These are phyloP conservation scores for Rugonectria rugulosa DNA, from an alignment of 2,329 filamentous ascomycete species.

Conservation along the genomic window DNA sequence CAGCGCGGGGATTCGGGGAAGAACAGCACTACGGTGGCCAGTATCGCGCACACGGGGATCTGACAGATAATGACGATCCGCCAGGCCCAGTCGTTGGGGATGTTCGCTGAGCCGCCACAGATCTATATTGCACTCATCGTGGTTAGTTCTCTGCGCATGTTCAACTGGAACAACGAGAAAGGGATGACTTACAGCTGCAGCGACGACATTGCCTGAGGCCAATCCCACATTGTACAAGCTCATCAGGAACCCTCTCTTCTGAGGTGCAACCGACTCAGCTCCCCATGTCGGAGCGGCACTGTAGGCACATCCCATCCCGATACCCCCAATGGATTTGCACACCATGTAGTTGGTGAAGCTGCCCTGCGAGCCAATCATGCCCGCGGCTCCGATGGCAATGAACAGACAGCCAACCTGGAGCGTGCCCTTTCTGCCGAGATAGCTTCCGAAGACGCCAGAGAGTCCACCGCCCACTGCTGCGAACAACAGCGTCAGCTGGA, in stretches of 20 bases:
- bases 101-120: neutral
- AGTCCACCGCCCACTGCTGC: too few relatives aligned
- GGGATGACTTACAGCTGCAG: too few relatives aligned
- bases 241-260: slow-evolving; percentile 3
- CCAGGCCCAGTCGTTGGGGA: slow-evolving; percentile 6
- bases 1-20: slow-evolving; percentile 13
- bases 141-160: too few relatives aligned
- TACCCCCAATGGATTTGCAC: slow-evolving; percentile 7
- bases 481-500: too few relatives aligned
- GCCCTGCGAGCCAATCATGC: slow-evolving; percentile 2
- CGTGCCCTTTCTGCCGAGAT: too few relatives aligned
- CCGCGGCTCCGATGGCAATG: neutral
- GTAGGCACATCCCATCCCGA: slow-evolving; percentile 2
- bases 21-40: neutral
- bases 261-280: neutral
- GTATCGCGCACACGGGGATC: neutral
- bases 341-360: slow-evolving; percentile 4
- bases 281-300: neutral
- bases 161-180: too few relatives aligned
- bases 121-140: too few relatives aligned
- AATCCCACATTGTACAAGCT: slow-evolving; percentile 7
- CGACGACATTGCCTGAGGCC: slow-evolving; percentile 1
- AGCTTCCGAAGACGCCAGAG: too few relatives aligned
- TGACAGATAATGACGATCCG: slow-evolving; percentile 3
- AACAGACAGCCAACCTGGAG: neutral